These are phyloP conservation scores for Lactuca saligna DNA, from an alignment of 129 eudicot genomes.

Conservation along the genomic window DNA sequence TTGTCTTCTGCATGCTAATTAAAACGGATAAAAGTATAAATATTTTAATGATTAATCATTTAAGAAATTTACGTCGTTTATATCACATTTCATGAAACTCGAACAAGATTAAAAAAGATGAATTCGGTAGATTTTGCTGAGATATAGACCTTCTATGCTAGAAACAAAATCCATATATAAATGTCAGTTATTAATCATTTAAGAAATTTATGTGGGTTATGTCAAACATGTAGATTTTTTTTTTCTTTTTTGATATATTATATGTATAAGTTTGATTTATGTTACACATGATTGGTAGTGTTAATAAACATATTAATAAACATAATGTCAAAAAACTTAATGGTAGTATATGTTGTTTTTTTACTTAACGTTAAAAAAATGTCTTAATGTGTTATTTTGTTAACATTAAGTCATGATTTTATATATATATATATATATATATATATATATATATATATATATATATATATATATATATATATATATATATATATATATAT, in stretches of 20 bases:
- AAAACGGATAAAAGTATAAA: neutral
- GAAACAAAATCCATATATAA: neutral
- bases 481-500: no score
- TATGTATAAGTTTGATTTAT: neutral
- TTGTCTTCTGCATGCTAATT: conserved; percentile 48
- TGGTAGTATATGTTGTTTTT: no score
- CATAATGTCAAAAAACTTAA: no score
- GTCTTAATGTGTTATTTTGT: no score
- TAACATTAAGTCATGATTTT: no score
- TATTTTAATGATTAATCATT: neutral
- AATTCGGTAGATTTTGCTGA: neutral
- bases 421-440: no score
- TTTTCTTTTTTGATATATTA: no score
- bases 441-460: no score
- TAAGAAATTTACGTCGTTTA: neutral
- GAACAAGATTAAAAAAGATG: neutral
- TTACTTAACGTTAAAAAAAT: no score
- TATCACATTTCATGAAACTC: neutral
- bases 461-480: no score
- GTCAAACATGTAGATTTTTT: neutral
- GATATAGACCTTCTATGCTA: neutral
- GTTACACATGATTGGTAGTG: no score
- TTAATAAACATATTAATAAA: no score
- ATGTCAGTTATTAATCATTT: neutral
- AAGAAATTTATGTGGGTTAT: neutral